Base-by-base conservation (phyloP, 2,329 filamentous ascomycete species). In the Sarocladiaceae sp. region DNA sequence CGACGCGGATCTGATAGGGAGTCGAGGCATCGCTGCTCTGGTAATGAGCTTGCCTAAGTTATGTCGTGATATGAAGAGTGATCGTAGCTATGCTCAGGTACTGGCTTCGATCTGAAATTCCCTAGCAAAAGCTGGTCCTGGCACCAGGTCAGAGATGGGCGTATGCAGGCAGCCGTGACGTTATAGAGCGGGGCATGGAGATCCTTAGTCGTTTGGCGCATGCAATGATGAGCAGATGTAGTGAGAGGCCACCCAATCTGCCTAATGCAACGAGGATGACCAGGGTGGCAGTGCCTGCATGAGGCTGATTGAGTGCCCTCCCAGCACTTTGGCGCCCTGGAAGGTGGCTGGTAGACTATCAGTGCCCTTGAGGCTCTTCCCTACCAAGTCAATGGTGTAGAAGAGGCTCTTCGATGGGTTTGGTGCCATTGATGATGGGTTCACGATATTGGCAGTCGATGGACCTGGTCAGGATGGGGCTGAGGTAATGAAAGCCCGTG, bases 181-280 rank as follows among this genome's bases (percentile, higher is more conserved):
- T 43, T n/a, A 43, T 43, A 27, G 16, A 43, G 40, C 32, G 43
- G 33, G 43, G 43, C 33, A 19, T 6, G 5, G 13, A 10, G 32
- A 21, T 18, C 23, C 24, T 29, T 41, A 18, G 37, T 21, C 37
- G 21, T 15, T 7, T n/a, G n/a, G n/a, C 12, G 18, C 23, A 24
- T 12, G 9, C 7, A 13, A 21, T 10, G 24, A 23, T 5, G 20
- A 23, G 29, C n/a, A 43, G 15, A 29, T 42, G 19, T 32, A 18
- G n/a, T 33, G 31, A 16, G 24, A 31, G 24, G 26, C 23, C 26
- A 44, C 32, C 37, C 35, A 58, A 55, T 48, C 40, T 18, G 40
- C 40, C 40, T 43, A 43, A 43, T 43, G 40, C 40, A 43, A 21
- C 4, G 12, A 43, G 10, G 27, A 43, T 5, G 27, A 43, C 37